Conservation (phyloP, 345 rosid species). For the Streptanthus diversifolius region DNA sequence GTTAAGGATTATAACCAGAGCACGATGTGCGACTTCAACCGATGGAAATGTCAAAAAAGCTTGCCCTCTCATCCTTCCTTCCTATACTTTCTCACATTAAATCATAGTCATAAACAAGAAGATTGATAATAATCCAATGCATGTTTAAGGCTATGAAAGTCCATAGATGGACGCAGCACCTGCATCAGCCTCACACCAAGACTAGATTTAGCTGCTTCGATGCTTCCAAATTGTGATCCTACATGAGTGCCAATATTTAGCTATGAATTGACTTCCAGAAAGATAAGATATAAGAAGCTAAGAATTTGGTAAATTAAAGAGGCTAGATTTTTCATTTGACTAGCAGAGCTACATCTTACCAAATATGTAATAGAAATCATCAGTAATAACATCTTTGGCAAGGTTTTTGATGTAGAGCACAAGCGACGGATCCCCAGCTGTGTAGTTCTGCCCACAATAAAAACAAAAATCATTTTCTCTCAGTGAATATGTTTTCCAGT, state of each 20-base stretch:
- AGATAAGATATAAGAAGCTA: not conserved
- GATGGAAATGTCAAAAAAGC: constrained; percentile 95
- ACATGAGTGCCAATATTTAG: constrained; percentile 25
- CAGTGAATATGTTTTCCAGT: not conserved
- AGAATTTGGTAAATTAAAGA: not conserved
- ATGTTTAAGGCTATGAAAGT: constrained; percentile 1
- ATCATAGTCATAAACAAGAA: not conserved
- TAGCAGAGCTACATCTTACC: constrained; percentile 47
- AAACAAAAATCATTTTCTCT: not conserved
- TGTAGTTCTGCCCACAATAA: constrained; percentile 61
- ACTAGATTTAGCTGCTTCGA: constrained; percentile 59
- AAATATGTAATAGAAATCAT: constrained; percentile 77
- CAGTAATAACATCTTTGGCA: constrained; percentile 71
- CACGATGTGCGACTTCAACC: constrained; percentile 74
- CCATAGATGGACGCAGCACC: constrained; percentile 36
- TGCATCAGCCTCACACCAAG: constrained; percentile 84
- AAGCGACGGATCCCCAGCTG: constrained; percentile 77
- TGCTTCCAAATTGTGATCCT: constrained; percentile 88
- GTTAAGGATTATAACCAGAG: constrained; percentile 57
- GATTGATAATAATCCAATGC: not conserved
- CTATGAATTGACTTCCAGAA: not conserved
- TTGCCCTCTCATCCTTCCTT: constrained; percentile 97
- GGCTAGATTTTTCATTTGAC: not conserved
- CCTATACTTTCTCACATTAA: constrained; percentile 45
- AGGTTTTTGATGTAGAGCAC: constrained; percentile 87